These are phyloP conservation scores for Plicaturopsis crispa DNA, from an alignment of 768 basidiomycete species.

Conservation along the genomic window DNA sequence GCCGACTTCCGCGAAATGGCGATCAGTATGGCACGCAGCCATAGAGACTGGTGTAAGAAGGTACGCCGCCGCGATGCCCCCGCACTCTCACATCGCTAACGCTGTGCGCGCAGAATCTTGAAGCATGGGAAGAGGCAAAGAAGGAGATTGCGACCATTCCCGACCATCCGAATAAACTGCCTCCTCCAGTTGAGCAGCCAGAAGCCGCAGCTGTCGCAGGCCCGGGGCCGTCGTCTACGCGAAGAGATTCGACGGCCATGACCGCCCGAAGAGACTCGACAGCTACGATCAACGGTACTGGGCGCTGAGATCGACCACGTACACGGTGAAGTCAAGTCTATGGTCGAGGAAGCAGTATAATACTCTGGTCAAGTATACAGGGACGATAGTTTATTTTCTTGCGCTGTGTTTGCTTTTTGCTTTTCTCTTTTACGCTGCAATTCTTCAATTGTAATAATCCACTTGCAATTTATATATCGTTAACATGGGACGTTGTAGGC, in stretches of 20 bases:
- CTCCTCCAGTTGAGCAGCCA: conserved; percentile 29
- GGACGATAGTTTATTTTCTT: too few species aligned
- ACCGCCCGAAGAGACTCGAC: conserved; percentile 56
- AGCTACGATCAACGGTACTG: conserved; percentile 71
- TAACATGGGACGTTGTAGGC: too few species aligned
- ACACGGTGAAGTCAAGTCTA: too few species aligned
- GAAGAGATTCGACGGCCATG: conserved; percentile 65
- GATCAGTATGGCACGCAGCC: conserved; percentile 81
- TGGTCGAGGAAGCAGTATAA: too few species aligned
- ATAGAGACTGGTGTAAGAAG: conserved; percentile 97
- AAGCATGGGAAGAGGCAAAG: conserved; percentile 96
- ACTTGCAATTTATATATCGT: too few species aligned
- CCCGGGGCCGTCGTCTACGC: conserved; percentile 29
- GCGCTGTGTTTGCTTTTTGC: too few species aligned
- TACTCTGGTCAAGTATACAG: too few species aligned
- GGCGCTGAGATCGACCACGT: too few species aligned
- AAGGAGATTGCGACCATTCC: conserved; percentile 87
- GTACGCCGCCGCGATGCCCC: conserved; percentile 29
- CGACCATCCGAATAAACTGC: conserved; percentile 74
- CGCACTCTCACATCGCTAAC: conserved; percentile 10
- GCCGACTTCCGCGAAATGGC: conserved; percentile 93
- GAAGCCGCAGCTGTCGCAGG: conserved; percentile 22
- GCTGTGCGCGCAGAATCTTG: conserved; percentile 63
- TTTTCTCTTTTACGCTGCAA: too few species aligned
- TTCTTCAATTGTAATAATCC: too few species aligned